Evolutionary conservation across 2,329 filamentous ascomycete genomes (phyloP).

Genomic region (Scedosporium boydii): DNA sequence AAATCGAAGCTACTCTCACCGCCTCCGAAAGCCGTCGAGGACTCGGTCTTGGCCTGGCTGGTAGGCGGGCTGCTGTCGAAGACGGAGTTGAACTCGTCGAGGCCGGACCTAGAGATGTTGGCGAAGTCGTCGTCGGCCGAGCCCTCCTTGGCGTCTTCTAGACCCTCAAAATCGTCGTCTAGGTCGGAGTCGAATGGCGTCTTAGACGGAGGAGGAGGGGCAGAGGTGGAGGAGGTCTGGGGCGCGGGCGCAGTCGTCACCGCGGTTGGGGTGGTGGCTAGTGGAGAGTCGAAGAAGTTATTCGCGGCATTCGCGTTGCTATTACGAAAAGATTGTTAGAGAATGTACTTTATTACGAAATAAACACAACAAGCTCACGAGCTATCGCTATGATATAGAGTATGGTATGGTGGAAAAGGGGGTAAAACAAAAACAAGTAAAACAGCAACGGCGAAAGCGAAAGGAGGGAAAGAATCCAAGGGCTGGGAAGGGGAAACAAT

Average conservation of each 20-base stretch:
- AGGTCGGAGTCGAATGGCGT: constrained; percentile 59
- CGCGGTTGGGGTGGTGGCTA: constrained; percentile 12
- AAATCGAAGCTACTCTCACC: constrained; percentile 53
- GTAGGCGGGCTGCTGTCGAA: constrained; percentile 62
- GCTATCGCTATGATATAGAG: background rate
- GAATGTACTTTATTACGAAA: background rate
- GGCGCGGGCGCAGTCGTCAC: constrained; percentile 20
- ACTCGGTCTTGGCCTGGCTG: constrained; percentile 44
- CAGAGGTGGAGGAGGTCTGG: constrained; percentile 16
- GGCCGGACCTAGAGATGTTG: constrained; percentile 58
- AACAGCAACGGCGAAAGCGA: background rate
- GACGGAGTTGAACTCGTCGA: constrained; percentile 72
- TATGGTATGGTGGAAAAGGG: background rate
- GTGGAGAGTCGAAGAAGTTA: constrained; percentile 5
- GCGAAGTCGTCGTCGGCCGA: constrained; percentile 72
- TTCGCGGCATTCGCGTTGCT: background rate
- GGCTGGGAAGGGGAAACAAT: background rate
- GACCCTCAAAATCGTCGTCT: constrained; percentile 71
- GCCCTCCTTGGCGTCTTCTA: constrained; percentile 77
- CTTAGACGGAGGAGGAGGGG: constrained; percentile 22
- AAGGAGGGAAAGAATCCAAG: background rate
- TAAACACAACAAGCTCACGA: background rate
- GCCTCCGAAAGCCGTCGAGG: constrained; percentile 34
- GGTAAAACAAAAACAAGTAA: too few relatives aligned
- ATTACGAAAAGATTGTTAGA: background rate